Conservation (phyloP, 1,284 basidiomycete genomes). For the Anthracocystis panici-leucophaei region DNA sequence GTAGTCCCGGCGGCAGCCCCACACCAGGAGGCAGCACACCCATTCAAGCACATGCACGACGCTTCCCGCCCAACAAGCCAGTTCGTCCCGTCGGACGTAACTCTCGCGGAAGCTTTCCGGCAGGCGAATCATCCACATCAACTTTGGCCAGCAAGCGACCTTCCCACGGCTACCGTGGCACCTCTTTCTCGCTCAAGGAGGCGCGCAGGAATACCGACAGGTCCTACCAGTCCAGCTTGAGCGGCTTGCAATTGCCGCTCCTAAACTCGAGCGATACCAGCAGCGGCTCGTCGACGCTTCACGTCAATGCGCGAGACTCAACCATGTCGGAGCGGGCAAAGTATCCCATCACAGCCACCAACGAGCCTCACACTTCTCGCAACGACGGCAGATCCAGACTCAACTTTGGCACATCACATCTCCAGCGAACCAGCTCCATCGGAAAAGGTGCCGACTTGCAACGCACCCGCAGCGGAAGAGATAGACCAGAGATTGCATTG, state of each 20-base stretch:
- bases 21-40: slow-evolving; percentile 33
- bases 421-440: slow-evolving; percentile 36
- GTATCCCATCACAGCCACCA: slow-evolving; percentile 41
- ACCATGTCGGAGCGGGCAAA: slow-evolving; percentile 44
- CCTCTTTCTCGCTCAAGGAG: slow-evolving; percentile 35
- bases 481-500: slow-evolving; percentile 26
- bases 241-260: slow-evolving; percentile 31
- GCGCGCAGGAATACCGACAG: slow-evolving; percentile 36
- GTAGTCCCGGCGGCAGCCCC: slow-evolving; percentile 34
- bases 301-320: slow-evolving; percentile 31
- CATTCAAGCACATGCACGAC: slow-evolving; percentile 5
- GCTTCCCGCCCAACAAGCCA: slow-evolving; percentile 40
- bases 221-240: slow-evolving; percentile 30
- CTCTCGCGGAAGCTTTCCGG: slow-evolving; percentile 27
- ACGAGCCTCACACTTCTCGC: slow-evolving; percentile 10
- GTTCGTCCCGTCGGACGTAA: slow-evolving; percentile 32
- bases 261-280: slow-evolving; percentile 38
- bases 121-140: slow-evolving; percentile 18
- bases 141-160: slow-evolving; percentile 21
- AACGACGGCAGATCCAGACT: slow-evolving; percentile 9
- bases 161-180: slow-evolving; percentile 46
- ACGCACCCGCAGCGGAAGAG: slow-evolving; percentile 34
- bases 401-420: slow-evolving; percentile 26
- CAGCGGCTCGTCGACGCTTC: slow-evolving; percentile 47
- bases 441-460: slow-evolving; percentile 48